Evolutionary conservation across 192 early-diverging fungal species (phyloP).

Genomic region (Pilaira anomala): DNA sequence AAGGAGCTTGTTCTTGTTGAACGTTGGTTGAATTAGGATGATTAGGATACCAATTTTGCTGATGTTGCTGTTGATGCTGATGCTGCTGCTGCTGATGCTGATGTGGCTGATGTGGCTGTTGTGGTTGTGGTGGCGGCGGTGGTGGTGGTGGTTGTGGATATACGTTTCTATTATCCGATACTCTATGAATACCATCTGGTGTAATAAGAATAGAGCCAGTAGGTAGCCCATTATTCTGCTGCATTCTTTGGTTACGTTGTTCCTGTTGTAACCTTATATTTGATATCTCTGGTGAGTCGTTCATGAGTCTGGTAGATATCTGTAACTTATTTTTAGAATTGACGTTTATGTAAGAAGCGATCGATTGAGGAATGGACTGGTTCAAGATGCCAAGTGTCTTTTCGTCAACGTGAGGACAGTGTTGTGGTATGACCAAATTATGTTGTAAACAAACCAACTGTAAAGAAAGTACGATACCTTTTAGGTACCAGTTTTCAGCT

Average conservation of each 20-base stretch:
- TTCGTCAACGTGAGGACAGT: conserved; percentile 28
- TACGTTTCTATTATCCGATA: not conserved
- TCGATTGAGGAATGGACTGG: conserved; percentile 19
- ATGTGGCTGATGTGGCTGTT: not conserved
- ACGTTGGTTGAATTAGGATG: too few species aligned
- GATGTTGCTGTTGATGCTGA: not conserved
- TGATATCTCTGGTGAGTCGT: not conserved
- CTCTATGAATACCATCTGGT: not conserved
- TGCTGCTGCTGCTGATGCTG: not conserved
- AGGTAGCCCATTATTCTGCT: not conserved
- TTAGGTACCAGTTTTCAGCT: conserved; percentile 48
- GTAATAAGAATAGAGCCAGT: conserved; percentile 10
- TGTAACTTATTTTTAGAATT: conserved; percentile 29
- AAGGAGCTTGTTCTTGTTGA: too few species aligned
- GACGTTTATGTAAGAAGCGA: conserved; percentile 23
- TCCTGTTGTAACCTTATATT: not conserved
- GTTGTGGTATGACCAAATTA: conserved; percentile 30
- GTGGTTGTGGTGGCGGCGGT: not conserved
- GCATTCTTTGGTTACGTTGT: not conserved
- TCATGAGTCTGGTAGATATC: not conserved
- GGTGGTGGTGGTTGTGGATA: too few species aligned
- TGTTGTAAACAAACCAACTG: conserved; percentile 31
- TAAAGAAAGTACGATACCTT: conserved; percentile 44
- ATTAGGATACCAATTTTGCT: too few species aligned
- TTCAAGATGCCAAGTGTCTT: conserved; percentile 15